Base-by-base conservation (phyloP, 371 early-diverging fungal species). In the Haplosporangium sp. region DNA sequence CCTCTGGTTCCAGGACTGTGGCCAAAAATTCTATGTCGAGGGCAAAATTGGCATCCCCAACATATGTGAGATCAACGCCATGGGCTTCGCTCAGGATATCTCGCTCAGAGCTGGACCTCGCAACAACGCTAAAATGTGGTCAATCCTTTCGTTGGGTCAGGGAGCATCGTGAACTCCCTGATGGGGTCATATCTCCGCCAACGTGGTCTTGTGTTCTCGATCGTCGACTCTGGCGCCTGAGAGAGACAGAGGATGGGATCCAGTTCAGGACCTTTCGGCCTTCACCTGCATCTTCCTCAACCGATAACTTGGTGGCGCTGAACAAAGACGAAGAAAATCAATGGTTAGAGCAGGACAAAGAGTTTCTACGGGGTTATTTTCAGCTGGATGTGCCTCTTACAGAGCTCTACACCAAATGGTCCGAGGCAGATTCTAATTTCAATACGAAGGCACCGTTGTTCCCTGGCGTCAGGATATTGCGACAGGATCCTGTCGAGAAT, bases 401-500 rank as follows among this genome's bases (percentile, higher is more conserved):
- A 29, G 77, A 69, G 10, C 86, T 91, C 18, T 94, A 95, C 71
- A 58, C 71, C n/a, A 71, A 81, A 6, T 96, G 97, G 98, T 80
- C 86, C 11, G 59, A 70, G 2, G 59, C 71, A 0, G 96, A 96
- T 59, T 52, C 74, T 0, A 89, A 93, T 51, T 96, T 96, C 70
- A 81, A 84, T 11, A 73, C 73, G 3, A 86, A 91, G 58, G 85
- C 89, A 0, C 47, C 62, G 0, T 51, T 74, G 5, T 89, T 94
- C 48, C 77, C 73, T 11, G 97, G 97, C 14, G 87, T 96, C 14
- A 87, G 98, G 43, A 90, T 95, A 5, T 69, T 97, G 29, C 82
- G 93, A 13, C 96, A 96, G 64, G 94, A 94, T 59, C 95, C 98
- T 4, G 85, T 92, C 64, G 97, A 98, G 77, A 96, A 92, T 62